Evolutionary conservation across 768 basidiomycete genomes (phyloP), one percentile per base, ranked within the genome.

Genomic region (Lactarius hatsudake): DNA sequence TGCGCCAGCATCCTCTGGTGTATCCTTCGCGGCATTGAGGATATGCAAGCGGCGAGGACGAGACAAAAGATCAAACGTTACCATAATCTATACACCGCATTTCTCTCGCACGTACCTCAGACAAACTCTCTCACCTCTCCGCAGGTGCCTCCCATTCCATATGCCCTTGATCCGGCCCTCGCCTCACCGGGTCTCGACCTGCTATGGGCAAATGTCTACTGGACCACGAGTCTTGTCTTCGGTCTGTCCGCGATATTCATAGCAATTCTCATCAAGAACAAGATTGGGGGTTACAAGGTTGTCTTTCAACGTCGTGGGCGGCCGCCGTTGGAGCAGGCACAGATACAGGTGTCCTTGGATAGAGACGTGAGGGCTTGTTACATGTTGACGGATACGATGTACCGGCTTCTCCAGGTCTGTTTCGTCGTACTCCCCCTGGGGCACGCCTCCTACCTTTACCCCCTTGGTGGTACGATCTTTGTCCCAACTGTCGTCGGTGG

Each of bases 161-260:
- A 42, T 42, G 20, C 23, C 18, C 17, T 2, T 17, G 10, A 38
- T 8, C 17, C 30, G n/a, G 9, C 8, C 28, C 17, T 32, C 18
- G 56, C 62, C 34, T 3, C 7, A 6, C n/a, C 12, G 9, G 15
- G 10, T n/a, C 53, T 20, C 26, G 20, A 6, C 36, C 3, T 62
- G 45, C 13, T 66, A 6, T 32, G 45, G 55, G 6, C 23, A 26
- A 62, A 62, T n/a, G 12, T 40, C 43, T 66, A 38, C 43, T 66
- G 61, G 61, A 1, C n/a, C 17, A 38, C 61, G 26, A 15, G 54
- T 32, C 26, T 66, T n/a, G 36, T 57, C 17, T 66, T 66, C 38
- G 18, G 36, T 34, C 17, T 58, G 34, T 20, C n/a, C 23, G 36
- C 65, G 4, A 17, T 40, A 26, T 17, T 7, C 7, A 5, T 62